Evolutionary conservation across 306 rosid genomes (phyloP).

Genomic region (Nissolia schottii): DNA sequence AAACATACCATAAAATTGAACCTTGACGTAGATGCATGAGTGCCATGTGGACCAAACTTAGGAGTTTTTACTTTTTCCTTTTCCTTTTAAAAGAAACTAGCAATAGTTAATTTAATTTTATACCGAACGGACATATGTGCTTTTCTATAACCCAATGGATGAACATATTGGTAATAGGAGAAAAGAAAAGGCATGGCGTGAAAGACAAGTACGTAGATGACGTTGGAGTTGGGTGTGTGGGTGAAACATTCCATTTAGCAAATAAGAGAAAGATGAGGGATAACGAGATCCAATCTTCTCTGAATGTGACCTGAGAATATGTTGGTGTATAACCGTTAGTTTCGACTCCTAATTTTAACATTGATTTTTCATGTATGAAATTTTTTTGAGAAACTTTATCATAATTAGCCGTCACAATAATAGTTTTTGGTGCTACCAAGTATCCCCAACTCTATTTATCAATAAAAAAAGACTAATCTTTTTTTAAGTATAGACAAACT

Average conservation of each 20-base stretch:
- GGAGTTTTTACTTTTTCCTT: no score
- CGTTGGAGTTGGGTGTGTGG: conserved; percentile 15
- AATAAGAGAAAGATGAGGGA: conserved; percentile 2
- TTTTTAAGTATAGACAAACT: no score
- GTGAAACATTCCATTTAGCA: neutral
- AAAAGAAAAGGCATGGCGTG: conserved; percentile 8
- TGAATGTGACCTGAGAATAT: conserved; percentile 13
- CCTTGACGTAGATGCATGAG: neutral
- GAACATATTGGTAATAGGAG: neutral
- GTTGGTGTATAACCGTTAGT: neutral
- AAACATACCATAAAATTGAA: neutral
- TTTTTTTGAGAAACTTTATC: no score
- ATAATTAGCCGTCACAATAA: no score
- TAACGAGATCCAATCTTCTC: conserved; percentile 32
- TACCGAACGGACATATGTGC: neutral
- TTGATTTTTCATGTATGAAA: neutral
- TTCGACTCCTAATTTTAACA: neutral
- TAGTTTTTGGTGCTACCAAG: no score
- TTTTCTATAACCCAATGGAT: neutral
- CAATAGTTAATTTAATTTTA: neutral
- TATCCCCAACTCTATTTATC: no score
- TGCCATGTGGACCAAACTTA: neutral
- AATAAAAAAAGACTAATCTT: no score
- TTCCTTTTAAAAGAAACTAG: no score
- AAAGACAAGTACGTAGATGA: conserved; percentile 20